Evolutionary conservation across 352 stramenopile genomes (phyloP).

Genomic region (Globisporangium carolinianum): DNA sequence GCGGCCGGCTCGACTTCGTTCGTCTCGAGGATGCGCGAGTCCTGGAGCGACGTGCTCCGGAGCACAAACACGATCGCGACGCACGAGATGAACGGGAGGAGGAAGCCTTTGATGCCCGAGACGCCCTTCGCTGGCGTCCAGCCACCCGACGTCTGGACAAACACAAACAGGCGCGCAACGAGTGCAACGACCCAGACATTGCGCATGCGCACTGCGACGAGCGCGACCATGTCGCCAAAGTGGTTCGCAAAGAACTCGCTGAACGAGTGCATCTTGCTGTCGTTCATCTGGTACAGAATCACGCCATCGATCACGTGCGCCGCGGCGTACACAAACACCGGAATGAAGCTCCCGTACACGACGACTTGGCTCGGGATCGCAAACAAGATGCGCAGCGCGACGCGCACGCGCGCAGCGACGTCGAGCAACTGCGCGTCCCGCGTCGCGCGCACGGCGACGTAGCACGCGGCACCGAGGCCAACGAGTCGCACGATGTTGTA

Average conservation of each 20-base stretch:
- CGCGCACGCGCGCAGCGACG: constrained; percentile 3
- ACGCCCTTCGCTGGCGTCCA: constrained; percentile 43
- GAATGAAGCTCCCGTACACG: constrained; percentile 46
- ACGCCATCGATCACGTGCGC: constrained; percentile 43
- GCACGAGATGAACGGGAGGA: constrained; percentile 26
- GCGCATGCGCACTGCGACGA: constrained; percentile 43
- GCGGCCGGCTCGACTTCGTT: constrained; percentile 41
- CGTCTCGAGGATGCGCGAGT: constrained; percentile 41
- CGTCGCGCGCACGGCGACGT: constrained; percentile 16
- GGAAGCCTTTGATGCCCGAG: constrained; percentile 30
- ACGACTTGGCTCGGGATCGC: constrained; percentile 39
- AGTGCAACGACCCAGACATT: constrained; percentile 41
- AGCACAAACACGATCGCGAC: constrained; percentile 19
- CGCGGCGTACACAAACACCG: constrained; percentile 36
- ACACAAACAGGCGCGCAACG: constrained; percentile 30
- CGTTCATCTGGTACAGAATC: constrained; percentile 46
- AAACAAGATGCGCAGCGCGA: constrained; percentile 32
- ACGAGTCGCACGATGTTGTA: constrained; percentile 35
- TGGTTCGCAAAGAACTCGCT: constrained; percentile 20
- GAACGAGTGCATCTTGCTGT: constrained; percentile 25
- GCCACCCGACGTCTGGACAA: constrained; percentile 40
- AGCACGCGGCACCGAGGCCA: constrained; percentile 25
- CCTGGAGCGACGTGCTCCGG: constrained; percentile 15
- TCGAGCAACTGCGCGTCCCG: constrained; percentile 5
- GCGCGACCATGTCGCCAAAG: constrained; percentile 26